Conservation (phyloP, 2,329 filamentous ascomycete genomes). For the Pseudogymnoascus sp. region DNA sequence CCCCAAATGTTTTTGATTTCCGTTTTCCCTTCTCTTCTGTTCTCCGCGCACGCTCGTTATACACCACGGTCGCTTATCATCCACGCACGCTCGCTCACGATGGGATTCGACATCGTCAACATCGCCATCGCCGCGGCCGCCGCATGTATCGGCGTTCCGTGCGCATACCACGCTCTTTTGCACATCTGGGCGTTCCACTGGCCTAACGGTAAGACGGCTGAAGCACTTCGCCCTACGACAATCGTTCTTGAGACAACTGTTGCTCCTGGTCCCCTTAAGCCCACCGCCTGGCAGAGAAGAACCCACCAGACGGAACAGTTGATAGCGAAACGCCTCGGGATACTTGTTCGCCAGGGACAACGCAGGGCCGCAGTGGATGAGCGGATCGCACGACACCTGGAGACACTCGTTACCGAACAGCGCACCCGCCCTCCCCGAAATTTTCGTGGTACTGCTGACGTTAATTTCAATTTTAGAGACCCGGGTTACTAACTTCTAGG, state of each 20-base stretch:
- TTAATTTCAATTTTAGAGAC: not conserved
- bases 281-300: too few relatives aligned
- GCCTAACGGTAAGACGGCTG: too few relatives aligned
- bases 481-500: not conserved
- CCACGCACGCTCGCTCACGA: not conserved
- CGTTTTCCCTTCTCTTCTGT: not conserved
- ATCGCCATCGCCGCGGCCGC: too few relatives aligned
- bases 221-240: too few relatives aligned
- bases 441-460: not conserved
- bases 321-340: not conserved
- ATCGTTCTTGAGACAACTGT: too few relatives aligned
- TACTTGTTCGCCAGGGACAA: not conserved
- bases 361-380: not conserved
- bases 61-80: not conserved
- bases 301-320: not conserved
- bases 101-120: not conserved
- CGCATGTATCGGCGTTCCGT: too few relatives aligned
- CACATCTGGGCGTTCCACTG: too few relatives aligned
- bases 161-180: too few relatives aligned
- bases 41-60: not conserved
- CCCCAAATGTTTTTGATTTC: not conserved
- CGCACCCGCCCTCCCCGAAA: not conserved
- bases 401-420: not conserved
- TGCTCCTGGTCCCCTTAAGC: too few relatives aligned
- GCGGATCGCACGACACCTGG: not conserved